Conservation (phyloP, 176 grass and related monocot species). For the Raddia guianensis region DNA sequence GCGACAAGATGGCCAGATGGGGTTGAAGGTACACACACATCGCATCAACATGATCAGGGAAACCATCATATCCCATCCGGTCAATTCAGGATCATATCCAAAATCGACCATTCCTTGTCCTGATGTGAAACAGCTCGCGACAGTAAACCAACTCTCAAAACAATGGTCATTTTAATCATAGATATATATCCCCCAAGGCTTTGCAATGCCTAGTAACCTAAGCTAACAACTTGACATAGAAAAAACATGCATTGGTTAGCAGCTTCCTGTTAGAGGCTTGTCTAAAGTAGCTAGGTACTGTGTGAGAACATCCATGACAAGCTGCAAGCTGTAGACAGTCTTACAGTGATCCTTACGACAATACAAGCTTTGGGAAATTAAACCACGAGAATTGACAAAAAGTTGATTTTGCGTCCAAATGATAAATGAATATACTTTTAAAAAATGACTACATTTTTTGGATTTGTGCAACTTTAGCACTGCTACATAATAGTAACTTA, state of each 20-base stretch:
- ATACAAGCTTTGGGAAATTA: not conserved
- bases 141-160: not conserved
- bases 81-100: conserved; percentile 46
- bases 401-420: not conserved
- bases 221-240: not conserved
- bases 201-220: not conserved
- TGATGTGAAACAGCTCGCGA: conserved; percentile 43
- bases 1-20: conserved; percentile 35
- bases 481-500: not conserved
- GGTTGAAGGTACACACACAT: conserved; percentile 39
- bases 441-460: not conserved
- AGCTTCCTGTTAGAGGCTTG: not conserved
- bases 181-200: too few relatives aligned
- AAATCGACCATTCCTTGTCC: conserved; percentile 55
- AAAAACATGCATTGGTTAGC: not conserved
- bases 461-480: not conserved
- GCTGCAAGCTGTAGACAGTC: not conserved
- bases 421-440: not conserved
- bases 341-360: not conserved
- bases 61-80: conserved; percentile 11
- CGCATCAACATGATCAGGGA: conserved; percentile 31
- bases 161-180: too few relatives aligned
- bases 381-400: not conserved
- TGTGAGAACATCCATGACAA: not conserved
- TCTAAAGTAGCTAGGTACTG: not conserved